Evolutionary conservation across 1,284 basidiomycete genomes (phyloP).

Genomic region (Ceratobasidium sp.): DNA sequence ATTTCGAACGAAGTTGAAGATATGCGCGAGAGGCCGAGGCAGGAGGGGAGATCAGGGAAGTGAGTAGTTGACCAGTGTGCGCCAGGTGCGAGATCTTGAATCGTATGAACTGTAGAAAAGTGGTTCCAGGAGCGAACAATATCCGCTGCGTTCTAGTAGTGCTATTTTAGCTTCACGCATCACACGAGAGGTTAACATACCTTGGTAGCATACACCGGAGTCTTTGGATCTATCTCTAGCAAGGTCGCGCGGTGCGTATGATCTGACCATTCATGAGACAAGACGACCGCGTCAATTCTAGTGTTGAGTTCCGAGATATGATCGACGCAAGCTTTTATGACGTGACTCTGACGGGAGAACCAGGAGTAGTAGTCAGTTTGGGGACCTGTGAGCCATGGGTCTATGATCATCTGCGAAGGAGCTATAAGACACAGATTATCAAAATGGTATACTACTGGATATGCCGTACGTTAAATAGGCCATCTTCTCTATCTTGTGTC

Average conservation of each 20-base stretch:
- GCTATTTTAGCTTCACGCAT: neutral
- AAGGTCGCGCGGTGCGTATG: conserved; percentile 46
- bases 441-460: neutral
- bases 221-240: conserved; percentile 37
- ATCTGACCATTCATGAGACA: conserved; percentile 26
- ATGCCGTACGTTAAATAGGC: conserved; percentile 13
- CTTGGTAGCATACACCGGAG: conserved; percentile 46
- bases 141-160: conserved; percentile 45
- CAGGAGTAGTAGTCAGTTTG: conserved; percentile 48
- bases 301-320: conserved; percentile 45
- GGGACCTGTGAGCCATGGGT: conserved; percentile 47
- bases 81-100: conserved; percentile 40
- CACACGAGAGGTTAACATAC: neutral
- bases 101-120: conserved; percentile 46
- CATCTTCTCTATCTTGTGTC: neutral
- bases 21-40: conserved; percentile 45
- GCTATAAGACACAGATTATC: too few relatives aligned
- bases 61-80: neutral
- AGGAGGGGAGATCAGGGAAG: conserved; percentile 24
- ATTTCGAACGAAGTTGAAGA: conserved; percentile 44
- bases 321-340: conserved; percentile 43
- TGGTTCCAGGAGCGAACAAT: conserved; percentile 47
- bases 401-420: conserved; percentile 40
- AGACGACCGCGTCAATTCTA: conserved; percentile 44
- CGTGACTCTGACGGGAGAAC: conserved; percentile 48